Base-by-base conservation (phyloP, 352 stramenopile species). In the Pythium angustatum region DNA sequence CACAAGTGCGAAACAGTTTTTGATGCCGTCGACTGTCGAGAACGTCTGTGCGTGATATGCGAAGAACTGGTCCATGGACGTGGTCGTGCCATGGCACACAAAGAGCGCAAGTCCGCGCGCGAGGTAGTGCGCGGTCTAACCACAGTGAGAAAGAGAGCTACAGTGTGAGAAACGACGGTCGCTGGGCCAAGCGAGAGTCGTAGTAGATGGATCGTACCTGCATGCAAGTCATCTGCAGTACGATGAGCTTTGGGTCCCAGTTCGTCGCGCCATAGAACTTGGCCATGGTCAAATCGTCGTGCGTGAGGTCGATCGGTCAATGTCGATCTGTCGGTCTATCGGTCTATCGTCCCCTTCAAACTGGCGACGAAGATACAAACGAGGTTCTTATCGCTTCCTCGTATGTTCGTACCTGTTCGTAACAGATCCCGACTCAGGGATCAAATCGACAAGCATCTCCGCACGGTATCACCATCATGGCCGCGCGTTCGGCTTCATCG, bases 171-270 rank as follows among this genome's bases (percentile, higher is more conserved):
- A 27, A 47, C 24, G 7, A 27, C 36, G 36, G n/a, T 17, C 15
- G 11, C 15, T 19, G 38, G 19, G n/a, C 15, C 40, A 44, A 22
- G 10, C 10, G 5, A 15, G 7, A 15, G 34, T 15, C 2, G 4
- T 12, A 2, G n/a, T 45, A 22, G 12, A 44, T 44, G 15, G 17
- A 0, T 30, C 70, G 38, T 59, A 94, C 87, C 83, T 96, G 88
- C 79, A 96, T 85, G 66, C 83, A 93, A 22, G 88, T 53, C 31
- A 96, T 96, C 75, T 96, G 88, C 65, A 94, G 73, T 41, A 90
- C 54, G 60, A 95, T 96, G 65, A 96, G 82, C 78, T 92, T 95
- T 19, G 88, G 88, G 63, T 88, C 79, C 88, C 88, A 96, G 47
- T 82, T 85, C 50, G 74, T 69, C 4, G 78, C 66, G 62, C 82